A percentile compares a stretch with the other conserved stretches of the same genome.
Evolutionary conservation across 306 rosid genomes (phyloP).

Genomic region (Sicyos baderoa): DNA sequence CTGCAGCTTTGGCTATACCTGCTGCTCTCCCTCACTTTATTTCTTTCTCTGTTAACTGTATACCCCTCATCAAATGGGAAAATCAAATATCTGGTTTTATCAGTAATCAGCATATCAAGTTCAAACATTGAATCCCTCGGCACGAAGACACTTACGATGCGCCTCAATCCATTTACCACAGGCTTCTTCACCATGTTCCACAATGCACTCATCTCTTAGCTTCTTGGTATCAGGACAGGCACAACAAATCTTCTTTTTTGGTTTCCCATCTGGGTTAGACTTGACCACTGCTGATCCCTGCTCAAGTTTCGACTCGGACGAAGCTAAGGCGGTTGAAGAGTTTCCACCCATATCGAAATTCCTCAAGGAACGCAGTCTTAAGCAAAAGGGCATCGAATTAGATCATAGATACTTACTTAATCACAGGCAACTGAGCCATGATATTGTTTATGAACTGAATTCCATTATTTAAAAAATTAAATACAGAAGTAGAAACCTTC

Average conservation of each 20-base stretch:
- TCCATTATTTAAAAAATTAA: too few species aligned
- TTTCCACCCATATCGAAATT: too few species aligned
- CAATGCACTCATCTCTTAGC: slow-evolving; percentile 82
- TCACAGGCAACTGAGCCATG: background rate
- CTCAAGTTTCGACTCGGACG: slow-evolving; percentile 25
- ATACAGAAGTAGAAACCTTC: too few species aligned
- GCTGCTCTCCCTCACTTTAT: background rate
- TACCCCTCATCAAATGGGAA: background rate
- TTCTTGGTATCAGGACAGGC: slow-evolving; percentile 76
- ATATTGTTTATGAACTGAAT: background rate
- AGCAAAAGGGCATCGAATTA: background rate
- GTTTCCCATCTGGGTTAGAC: slow-evolving; percentile 36
- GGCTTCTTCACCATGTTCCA: slow-evolving; percentile 75
- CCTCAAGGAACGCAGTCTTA: too few species aligned
- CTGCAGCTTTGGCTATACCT: background rate
- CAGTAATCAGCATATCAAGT: background rate
- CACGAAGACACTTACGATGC: slow-evolving; percentile 67
- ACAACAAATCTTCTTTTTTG: slow-evolving; percentile 82
- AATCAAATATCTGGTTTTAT: background rate
- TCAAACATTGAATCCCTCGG: slow-evolving; percentile 80
- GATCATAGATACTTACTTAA: background rate
- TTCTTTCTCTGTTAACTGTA: slow-evolving; percentile 5
- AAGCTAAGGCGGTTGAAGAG: slow-evolving; percentile 29
- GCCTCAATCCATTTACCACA: slow-evolving; percentile 89
- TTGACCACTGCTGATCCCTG: slow-evolving; percentile 16